A percentile compares a stretch with the other conserved stretches of the same genome.
Evolutionary conservation across 2,329 filamentous ascomycete genomes (phyloP).

Genomic region (Sarocladium kiliense): DNA sequence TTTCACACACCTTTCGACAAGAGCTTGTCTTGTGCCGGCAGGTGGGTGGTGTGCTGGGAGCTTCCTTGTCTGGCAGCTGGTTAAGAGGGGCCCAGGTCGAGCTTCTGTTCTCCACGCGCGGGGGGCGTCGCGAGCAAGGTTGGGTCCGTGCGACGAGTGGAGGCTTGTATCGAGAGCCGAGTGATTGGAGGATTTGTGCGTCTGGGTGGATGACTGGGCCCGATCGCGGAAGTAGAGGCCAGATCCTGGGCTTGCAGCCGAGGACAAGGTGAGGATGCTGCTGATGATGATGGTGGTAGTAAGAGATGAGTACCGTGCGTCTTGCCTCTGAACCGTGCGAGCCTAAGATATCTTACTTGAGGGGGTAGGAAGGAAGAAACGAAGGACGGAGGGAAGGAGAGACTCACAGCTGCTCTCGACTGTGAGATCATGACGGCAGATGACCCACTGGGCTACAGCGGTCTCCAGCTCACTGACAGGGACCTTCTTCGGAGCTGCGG

Average conservation of each 20-base stretch:
- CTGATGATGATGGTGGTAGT: too few relatives aligned
- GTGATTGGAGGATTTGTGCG: neutral
- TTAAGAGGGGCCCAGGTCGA: neutral
- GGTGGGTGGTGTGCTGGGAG: neutral
- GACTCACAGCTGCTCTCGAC: too few relatives aligned
- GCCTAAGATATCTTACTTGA: too few relatives aligned
- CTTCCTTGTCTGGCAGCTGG: constrained; percentile 1
- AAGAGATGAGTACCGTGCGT: too few relatives aligned
- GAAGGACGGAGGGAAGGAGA: too few relatives aligned
- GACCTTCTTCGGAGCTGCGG: too few relatives aligned
- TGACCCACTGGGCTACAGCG: too few relatives aligned
- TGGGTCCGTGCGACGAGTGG: constrained; percentile 7
- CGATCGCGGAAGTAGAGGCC: neutral
- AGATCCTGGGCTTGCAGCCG: neutral
- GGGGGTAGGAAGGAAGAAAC: too few relatives aligned
- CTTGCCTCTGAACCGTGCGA: too few relatives aligned
- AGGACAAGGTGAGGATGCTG: too few relatives aligned
- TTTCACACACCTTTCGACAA: neutral
- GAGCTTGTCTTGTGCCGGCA: constrained; percentile 1
- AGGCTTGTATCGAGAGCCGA: neutral
- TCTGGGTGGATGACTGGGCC: neutral
- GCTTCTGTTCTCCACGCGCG: neutral
- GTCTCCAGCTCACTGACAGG: too few relatives aligned
- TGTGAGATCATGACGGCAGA: too few relatives aligned
- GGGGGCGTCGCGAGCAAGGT: constrained; percentile 3